These are phyloP conservation scores for Fusarium veterinarium DNA, from an alignment of 2,329 filamentous ascomycete species.

Conservation along the genomic window DNA sequence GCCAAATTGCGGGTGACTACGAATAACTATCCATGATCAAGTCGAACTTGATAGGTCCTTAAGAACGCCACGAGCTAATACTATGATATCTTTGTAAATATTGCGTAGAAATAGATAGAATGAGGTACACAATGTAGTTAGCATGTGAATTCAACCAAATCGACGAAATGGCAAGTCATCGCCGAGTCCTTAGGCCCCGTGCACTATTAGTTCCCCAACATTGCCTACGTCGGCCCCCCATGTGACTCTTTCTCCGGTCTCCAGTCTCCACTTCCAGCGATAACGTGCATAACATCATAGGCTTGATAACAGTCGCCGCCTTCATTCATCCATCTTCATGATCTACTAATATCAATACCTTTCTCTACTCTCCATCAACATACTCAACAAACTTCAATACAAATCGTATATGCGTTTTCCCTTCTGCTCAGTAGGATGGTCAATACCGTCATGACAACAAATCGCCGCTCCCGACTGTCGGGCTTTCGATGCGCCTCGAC, in stretches of 20 bases:
- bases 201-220: conserved; percentile 31
- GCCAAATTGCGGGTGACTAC: background rate
- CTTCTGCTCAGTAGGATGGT: conserved; percentile 18
- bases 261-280: conserved; percentile 28
- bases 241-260: conserved; percentile 34
- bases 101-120: background rate
- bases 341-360: conserved; percentile 9
- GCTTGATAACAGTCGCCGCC: conserved; percentile 36
- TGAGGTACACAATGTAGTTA: background rate
- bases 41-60: background rate
- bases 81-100: background rate
- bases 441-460: conserved; percentile 36
- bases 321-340: conserved; percentile 22
- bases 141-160: conserved; percentile 11
- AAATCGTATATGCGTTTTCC: conserved; percentile 8
- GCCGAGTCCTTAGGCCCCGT: conserved; percentile 7
- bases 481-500: conserved; percentile 62
- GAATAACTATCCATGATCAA: no score
- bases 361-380: conserved; percentile 20
- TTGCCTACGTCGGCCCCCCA: conserved; percentile 17
- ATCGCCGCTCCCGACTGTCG: conserved; percentile 24
- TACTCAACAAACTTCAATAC: background rate
- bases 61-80: no score
- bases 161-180: conserved; percentile 5
- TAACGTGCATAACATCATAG: conserved; percentile 47